phyloP scores from a whole-genome alignment of 768 basidiomycete genomes.

The Fomitopsis pulvina region DNA sequence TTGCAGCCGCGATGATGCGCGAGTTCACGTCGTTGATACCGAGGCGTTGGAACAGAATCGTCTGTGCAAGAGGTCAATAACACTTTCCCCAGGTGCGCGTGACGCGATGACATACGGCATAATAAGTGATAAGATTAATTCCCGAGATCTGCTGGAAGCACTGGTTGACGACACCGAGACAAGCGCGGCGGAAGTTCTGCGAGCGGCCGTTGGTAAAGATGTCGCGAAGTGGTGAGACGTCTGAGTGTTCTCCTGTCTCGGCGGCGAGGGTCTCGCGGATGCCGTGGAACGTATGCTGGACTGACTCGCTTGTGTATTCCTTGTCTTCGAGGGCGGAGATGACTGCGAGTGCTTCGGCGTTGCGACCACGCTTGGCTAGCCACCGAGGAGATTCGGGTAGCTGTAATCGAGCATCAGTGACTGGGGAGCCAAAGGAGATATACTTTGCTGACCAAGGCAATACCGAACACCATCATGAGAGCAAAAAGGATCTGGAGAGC shows the following conservation, averaged over 20 bases:
- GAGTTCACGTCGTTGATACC: slow-evolving; percentile 52
- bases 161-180: slow-evolving; percentile 50
- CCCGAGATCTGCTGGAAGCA: slow-evolving; percentile 68
- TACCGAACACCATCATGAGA: slow-evolving; percentile 42
- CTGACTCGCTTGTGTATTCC: slow-evolving; percentile 36
- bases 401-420: slow-evolving; percentile 21
- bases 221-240: slow-evolving; percentile 33
- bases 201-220: slow-evolving; percentile 47
- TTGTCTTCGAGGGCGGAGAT: slow-evolving; percentile 57
- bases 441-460: slow-evolving; percentile 42
- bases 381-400: slow-evolving; percentile 57
- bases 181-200: slow-evolving; percentile 56
- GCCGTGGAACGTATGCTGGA: slow-evolving; percentile 46
- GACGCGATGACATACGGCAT: slow-evolving; percentile 23
- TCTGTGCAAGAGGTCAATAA: slow-evolving; percentile 23
- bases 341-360: slow-evolving; percentile 51
- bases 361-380: slow-evolving; percentile 49
- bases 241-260: slow-evolving; percentile 25
- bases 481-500: slow-evolving; percentile 54
- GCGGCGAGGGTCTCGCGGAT: slow-evolving; percentile 46
- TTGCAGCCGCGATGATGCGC: slow-evolving; percentile 57
- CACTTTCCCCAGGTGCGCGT: slow-evolving; percentile 14
- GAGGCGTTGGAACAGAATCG: slow-evolving; percentile 50
- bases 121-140: slow-evolving; percentile 62
- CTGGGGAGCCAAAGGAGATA: not conserved